Evolutionary conservation across 2,329 filamentous ascomycete genomes (phyloP).

Genomic region (Penicillium hesseltinei): DNA sequence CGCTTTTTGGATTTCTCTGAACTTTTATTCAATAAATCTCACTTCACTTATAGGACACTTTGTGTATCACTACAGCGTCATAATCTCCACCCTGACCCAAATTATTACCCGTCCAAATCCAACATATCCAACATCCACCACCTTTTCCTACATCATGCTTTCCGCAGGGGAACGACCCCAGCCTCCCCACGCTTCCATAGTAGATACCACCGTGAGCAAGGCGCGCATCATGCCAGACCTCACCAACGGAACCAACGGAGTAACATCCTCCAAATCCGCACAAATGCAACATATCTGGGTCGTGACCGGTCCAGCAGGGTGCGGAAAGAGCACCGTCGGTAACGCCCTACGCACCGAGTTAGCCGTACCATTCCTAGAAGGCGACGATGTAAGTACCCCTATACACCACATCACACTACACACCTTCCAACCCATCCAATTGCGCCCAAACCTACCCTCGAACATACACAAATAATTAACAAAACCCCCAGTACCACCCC

Average conservation of each 20-base stretch:
- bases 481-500: constrained; percentile 42
- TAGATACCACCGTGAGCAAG: constrained; percentile 24
- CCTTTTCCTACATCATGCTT: constrained; percentile 36
- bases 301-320: constrained; percentile 74
- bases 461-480: not conserved
- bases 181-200: constrained; percentile 22
- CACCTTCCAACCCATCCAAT: not conserved
- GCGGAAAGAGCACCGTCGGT: constrained; percentile 75
- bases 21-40: constrained; percentile 1
- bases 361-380: constrained; percentile 69
- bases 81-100: constrained; percentile 16
- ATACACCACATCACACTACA: not conserved
- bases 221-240: constrained; percentile 19
- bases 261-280: constrained; percentile 9
- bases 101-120: constrained; percentile 12
- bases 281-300: constrained; percentile 70
- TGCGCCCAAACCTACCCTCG: not conserved
- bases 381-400: constrained; percentile 64
- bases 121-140: not conserved
- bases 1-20: not conserved
- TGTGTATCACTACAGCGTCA: constrained; percentile 21
- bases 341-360: constrained; percentile 62
- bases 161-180: constrained; percentile 40
- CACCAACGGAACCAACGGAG: constrained; percentile 12
- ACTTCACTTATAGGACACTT: not conserved